Evolutionary conservation across 306 rosid genomes (phyloP).

Genomic region (Castanospermum australe): DNA sequence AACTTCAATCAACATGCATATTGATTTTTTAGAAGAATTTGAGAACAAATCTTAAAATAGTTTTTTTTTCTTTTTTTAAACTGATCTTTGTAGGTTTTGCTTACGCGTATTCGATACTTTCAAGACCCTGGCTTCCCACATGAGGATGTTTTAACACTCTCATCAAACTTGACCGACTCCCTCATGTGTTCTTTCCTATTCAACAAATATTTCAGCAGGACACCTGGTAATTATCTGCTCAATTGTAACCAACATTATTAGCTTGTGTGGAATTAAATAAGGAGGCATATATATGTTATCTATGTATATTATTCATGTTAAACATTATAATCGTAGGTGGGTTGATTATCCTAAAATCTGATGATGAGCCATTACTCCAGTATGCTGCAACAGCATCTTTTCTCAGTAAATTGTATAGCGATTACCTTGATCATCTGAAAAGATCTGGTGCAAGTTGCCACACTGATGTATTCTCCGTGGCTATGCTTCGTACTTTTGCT

Average conservation of each 20-base stretch:
- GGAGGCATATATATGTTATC: background rate
- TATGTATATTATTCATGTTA: constrained; percentile 15
- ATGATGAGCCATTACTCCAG: constrained; percentile 51
- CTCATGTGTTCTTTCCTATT: constrained; percentile 67
- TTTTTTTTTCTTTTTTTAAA: background rate
- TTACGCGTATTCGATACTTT: constrained; percentile 62
- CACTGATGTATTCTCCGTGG: constrained; percentile 41
- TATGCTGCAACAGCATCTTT: constrained; percentile 83
- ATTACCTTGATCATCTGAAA: constrained; percentile 64
- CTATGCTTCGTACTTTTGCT: constrained; percentile 53
- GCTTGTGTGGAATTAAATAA: background rate
- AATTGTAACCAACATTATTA: background rate
- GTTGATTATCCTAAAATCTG: constrained; percentile 54
- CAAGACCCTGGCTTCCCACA: constrained; percentile 65
- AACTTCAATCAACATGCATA: constrained; percentile 23
- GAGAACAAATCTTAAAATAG: background rate
- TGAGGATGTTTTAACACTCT: constrained; percentile 43
- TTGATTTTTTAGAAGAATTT: background rate
- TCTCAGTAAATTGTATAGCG: constrained; percentile 69
- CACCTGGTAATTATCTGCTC: constrained; percentile 48
- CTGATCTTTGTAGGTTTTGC: constrained; percentile 53
- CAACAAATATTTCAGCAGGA: constrained; percentile 39
- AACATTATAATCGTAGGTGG: constrained; percentile 49
- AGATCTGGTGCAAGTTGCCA: constrained; percentile 44
- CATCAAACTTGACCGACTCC: constrained; percentile 49